Percentiles rank a stretch among this genome's conserved stretches.
phyloP scores from a whole-genome alignment of 1,139 yeast species.

The Candida anutae region DNA sequence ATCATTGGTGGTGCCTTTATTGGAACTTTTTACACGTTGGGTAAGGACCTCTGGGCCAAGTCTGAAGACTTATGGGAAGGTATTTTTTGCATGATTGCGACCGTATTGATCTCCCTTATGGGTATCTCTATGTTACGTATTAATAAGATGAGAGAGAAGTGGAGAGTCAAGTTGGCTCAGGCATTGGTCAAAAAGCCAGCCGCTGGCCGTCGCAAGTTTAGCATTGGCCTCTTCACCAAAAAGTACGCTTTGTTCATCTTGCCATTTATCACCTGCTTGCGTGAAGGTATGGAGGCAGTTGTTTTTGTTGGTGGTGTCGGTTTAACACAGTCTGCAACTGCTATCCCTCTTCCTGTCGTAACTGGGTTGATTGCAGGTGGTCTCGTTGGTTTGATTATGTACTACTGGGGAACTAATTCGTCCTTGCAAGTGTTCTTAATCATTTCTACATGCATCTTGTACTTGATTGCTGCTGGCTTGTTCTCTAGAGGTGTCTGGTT shows the following conservation, averaged over 20 bases:
- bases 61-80: slow-evolving; percentile 97
- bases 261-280: slow-evolving; percentile 74
- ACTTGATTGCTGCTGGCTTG: slow-evolving; percentile 81
- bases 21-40: slow-evolving; percentile 72
- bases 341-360: slow-evolving; percentile 82
- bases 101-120: slow-evolving; percentile 78
- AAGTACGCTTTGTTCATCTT: slow-evolving; percentile 72
- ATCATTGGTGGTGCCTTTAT: slow-evolving; percentile 79
- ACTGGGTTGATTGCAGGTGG: slow-evolving; percentile 71
- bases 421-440: slow-evolving; percentile 77
- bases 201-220: slow-evolving; percentile 21
- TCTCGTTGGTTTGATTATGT: slow-evolving; percentile 56
- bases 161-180: slow-evolving; percentile 83
- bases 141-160: slow-evolving; percentile 85
- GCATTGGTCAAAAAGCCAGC: slow-evolving; percentile 47
- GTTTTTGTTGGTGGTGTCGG: slow-evolving; percentile 91
- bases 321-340: slow-evolving; percentile 61
- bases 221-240: slow-evolving; percentile 34
- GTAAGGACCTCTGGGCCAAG: slow-evolving; percentile 74
- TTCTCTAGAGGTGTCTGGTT: slow-evolving; percentile 88
- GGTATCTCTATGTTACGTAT: slow-evolving; percentile 88
- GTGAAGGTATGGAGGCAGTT: slow-evolving; percentile 91
- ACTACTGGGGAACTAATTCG: slow-evolving; percentile 67
- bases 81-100: slow-evolving; percentile 72
- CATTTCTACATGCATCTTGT: slow-evolving; percentile 72